phyloP scores from a whole-genome alignment of 2,329 filamentous ascomycete genomes.

The Colletotrichum sp. region DNA sequence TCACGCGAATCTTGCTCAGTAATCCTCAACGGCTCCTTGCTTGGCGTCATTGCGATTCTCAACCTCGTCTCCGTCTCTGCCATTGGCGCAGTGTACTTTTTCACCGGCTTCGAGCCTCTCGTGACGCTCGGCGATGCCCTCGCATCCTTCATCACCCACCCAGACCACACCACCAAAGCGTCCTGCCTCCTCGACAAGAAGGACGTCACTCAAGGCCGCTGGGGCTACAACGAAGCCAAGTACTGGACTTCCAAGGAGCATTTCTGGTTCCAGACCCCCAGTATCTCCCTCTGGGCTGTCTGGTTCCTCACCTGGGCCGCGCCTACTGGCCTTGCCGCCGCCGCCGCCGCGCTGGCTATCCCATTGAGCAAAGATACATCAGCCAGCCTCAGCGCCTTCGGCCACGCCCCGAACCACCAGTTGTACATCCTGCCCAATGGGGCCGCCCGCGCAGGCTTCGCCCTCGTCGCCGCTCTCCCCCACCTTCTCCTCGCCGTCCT shows the following conservation, averaged over 20 bases:
- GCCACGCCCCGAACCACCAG: conserved; percentile 36
- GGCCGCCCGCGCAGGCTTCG: conserved; percentile 29
- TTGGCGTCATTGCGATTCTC: conserved; percentile 46
- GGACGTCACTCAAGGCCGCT: conserved; percentile 47
- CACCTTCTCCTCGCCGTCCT: conserved; percentile 52
- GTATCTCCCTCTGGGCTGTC: conserved; percentile 45
- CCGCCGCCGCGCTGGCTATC: conserved; percentile 41
- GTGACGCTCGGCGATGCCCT: conserved; percentile 56
- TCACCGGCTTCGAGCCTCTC: conserved; percentile 43
- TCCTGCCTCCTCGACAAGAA: conserved; percentile 51
- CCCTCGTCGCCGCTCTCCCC: conserved; percentile 48
- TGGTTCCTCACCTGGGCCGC: conserved; percentile 42
- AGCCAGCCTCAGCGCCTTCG: conserved; percentile 41
- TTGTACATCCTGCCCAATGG: conserved; percentile 30
- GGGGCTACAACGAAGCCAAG: conserved; percentile 46
- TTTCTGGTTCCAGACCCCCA: conserved; percentile 51
- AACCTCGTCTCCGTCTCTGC: conserved; percentile 41
- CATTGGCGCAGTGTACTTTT: conserved; percentile 31
- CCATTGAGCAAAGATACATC: conserved; percentile 31
- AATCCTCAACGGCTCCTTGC: conserved; percentile 45
- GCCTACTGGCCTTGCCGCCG: conserved; percentile 39
- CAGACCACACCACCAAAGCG: conserved; percentile 47
- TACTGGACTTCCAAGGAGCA: conserved; percentile 44
- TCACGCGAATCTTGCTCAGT: conserved; percentile 40
- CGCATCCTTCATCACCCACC: conserved; percentile 50